Base-by-base conservation (phyloP, 768 basidiomycete species). In the Collybia nuda region DNA sequence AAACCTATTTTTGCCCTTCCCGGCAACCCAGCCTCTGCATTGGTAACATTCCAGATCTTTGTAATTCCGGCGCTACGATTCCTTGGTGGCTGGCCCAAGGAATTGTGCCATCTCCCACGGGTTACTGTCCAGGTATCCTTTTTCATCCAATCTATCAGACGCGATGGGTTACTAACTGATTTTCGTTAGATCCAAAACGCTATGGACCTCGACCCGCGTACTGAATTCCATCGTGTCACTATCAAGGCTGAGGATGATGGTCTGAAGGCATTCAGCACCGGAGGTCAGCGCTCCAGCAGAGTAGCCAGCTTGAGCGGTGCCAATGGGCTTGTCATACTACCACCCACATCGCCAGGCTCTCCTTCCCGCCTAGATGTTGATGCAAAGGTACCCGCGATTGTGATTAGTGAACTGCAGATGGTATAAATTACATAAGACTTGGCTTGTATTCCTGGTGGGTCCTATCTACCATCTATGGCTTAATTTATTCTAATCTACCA, bases 21-120 rank as follows among this genome's bases (percentile, higher is more conserved):
- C 0, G 93, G 93, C 1, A 94, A 95, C 63, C 93, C 93, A 0
- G 93, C 93, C 0, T 86, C 86, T 3, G 93, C 93, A 14, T 75
- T 96, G 17, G 91, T 93, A 11, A 91, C 84, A 6, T 93, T 93
- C 67, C 78, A 90, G 58, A 63, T 93, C 2, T 93, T 93, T 60
- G 91, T 93, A 15, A 63, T 94, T 0, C 93, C 93, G 6, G 88
- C 90, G 7, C 70, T 95, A 40, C 70, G 91, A 51, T 76, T 66
- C 47, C 66, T 93, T 39, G 88, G 86, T 1, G 90, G 90, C 2
- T 92, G 81, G 81, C 76, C 77, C 0, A 63, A 65, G 15, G 67
- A 67, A 17, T 55, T 71, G 32, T 81, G 76, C 49, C 75, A 85
- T 37, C 67, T 89, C 32, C 86, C 90, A 6, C 76, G 79, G 2